Conservation (phyloP, 1,139 yeast species). For the Magnusiomyces clavatus region DNA sequence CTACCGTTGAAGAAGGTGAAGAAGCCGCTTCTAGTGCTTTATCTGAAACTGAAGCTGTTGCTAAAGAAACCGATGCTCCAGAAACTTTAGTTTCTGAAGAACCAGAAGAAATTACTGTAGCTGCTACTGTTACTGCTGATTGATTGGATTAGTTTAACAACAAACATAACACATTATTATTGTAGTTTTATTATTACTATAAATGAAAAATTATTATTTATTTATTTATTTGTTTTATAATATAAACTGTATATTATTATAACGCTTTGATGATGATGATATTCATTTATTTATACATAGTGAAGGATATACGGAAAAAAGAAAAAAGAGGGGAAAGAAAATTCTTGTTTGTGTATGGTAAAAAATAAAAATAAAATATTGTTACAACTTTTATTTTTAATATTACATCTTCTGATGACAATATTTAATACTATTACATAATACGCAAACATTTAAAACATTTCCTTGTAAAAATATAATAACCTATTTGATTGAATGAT, state of each 20-base stretch:
- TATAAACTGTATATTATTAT: neutral
- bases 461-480: neutral
- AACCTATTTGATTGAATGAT: neutral
- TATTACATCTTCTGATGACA: too few relatives aligned
- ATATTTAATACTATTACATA: too few relatives aligned
- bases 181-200: neutral
- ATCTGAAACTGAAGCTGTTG: neutral
- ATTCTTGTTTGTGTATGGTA: neutral
- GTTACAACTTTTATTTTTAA: too few relatives aligned
- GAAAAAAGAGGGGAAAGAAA: neutral
- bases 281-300: neutral
- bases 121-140: neutral
- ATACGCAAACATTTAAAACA: neutral
- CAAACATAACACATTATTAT: neutral
- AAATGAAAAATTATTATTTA: too few relatives aligned
- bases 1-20: neutral
- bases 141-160: neutral
- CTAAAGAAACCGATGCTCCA: neutral
- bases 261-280: neutral
- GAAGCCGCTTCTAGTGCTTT: neutral
- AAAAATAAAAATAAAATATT: neutral
- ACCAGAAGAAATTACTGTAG: neutral
- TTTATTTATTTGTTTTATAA: neutral
- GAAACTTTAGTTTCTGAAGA: conserved; percentile 1
- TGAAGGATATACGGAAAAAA: neutral